Evolutionary conservation across 2,329 filamentous ascomycete species (phyloP).

Genomic region (Claviceps sp.): DNA sequence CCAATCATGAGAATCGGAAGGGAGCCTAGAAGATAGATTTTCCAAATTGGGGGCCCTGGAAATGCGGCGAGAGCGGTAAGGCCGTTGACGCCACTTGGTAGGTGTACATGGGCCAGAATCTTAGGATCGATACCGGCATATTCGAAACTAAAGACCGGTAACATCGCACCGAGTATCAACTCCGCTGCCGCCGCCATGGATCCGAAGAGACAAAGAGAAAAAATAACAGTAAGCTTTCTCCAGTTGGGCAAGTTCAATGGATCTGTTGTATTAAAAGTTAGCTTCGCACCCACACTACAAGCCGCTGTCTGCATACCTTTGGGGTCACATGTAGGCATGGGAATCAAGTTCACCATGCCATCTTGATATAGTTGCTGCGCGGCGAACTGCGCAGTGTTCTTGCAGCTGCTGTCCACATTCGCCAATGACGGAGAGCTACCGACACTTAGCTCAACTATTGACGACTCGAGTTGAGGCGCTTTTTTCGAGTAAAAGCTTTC

Average conservation of each 20-base stretch:
- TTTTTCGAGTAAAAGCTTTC: neutral
- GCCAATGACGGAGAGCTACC: neutral
- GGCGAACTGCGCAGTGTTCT: neutral
- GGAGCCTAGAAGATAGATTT: slow-evolving; percentile 1
- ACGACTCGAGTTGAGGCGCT: neutral
- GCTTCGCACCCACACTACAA: neutral
- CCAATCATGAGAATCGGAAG: slow-evolving; percentile 1
- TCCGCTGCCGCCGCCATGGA: slow-evolving; percentile 2
- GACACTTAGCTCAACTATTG: neutral
- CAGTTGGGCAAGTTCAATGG: slow-evolving; percentile 1
- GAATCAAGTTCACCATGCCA: slow-evolving; percentile 1
- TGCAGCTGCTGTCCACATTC: neutral
- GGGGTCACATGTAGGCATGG: slow-evolving; percentile 2
- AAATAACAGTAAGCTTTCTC: neutral
- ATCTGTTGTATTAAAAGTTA: neutral
- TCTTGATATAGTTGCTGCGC: neutral
- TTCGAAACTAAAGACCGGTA: slow-evolving; percentile 2
- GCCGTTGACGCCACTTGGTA: neutral
- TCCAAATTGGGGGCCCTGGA: slow-evolving; percentile 1
- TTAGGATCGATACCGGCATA: slow-evolving; percentile 2
- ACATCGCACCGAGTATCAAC: slow-evolving; percentile 1
- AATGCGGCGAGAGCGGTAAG: slow-evolving; percentile 1
- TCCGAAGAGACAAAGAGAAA: slow-evolving; percentile 1
- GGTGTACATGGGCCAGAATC: neutral
- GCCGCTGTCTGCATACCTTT: neutral